Percentiles rank a stretch among this genome's conserved stretches.
Evolutionary conservation across 2,329 filamentous ascomycete species (phyloP).

Genomic region (Stemphylium vesicarium): DNA sequence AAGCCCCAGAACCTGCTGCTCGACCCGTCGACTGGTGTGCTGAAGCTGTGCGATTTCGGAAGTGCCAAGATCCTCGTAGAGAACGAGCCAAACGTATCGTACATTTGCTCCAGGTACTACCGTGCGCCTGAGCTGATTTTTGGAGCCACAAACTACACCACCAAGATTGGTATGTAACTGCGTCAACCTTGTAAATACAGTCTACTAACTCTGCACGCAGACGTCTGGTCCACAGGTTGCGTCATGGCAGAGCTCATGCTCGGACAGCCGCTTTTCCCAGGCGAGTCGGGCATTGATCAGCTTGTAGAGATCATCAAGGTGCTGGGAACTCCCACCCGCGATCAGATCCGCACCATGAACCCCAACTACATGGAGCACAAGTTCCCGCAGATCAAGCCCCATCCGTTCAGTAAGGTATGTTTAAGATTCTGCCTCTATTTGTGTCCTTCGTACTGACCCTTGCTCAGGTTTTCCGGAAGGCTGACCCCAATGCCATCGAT

Average conservation of each 20-base stretch:
- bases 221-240: slow-evolving; percentile 99
- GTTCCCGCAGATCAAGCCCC: slow-evolving; percentile 99
- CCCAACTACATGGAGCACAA: slow-evolving; percentile 99
- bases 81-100: slow-evolving; percentile 98
- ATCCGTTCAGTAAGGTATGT: slow-evolving; percentile 90
- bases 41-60: slow-evolving; percentile 98
- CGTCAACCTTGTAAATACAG: slow-evolving; percentile 8
- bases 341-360: slow-evolving; percentile 99
- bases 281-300: slow-evolving; percentile 98
- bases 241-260: slow-evolving; percentile 99
- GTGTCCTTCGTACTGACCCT: slow-evolving; percentile 3
- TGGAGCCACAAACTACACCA: slow-evolving; percentile 98
- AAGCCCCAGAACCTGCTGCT: slow-evolving; percentile 97
- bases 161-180: slow-evolving; percentile 88
- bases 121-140: slow-evolving; percentile 97
- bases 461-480: slow-evolving; percentile 87
- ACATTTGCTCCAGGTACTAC: slow-evolving; percentile 99
- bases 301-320: slow-evolving; percentile 99
- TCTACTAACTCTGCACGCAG: slow-evolving; percentile 57
- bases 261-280: slow-evolving; percentile 95
- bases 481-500: slow-evolving; percentile 89
- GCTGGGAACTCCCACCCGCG: slow-evolving; percentile 90
- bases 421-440: neutral
- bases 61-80: slow-evolving; percentile 98
- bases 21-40: slow-evolving; percentile 85